phyloP scores from a whole-genome alignment of 2,329 filamentous ascomycete genomes.

The Sodiomyces alkalinus region DNA sequence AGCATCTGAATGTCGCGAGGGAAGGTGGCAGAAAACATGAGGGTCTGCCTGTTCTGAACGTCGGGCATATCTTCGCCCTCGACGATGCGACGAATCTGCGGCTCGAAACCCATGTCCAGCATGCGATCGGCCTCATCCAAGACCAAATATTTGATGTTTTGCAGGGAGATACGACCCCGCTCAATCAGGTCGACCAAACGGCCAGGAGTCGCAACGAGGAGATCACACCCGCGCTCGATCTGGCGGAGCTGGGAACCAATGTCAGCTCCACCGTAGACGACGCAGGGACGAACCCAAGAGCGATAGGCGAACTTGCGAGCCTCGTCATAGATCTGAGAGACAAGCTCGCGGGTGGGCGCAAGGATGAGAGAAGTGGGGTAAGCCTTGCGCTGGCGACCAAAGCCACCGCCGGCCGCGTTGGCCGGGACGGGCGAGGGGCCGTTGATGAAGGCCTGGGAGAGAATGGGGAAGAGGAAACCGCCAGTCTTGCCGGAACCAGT shows the following conservation, averaged over 20 bases:
- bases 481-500: slow-evolving; percentile 99
- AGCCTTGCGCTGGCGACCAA: slow-evolving; percentile 90
- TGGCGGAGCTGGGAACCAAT: slow-evolving; percentile 96
- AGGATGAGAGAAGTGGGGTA: slow-evolving; percentile 93
- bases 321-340: slow-evolving; percentile 97
- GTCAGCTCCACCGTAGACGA: slow-evolving; percentile 97
- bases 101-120: slow-evolving; percentile 99
- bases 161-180: slow-evolving; percentile 91
- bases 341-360: slow-evolving; percentile 92
- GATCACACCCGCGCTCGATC: slow-evolving; percentile 93
- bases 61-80: slow-evolving; percentile 95
- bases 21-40: slow-evolving; percentile 99
- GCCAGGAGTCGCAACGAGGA: slow-evolving; percentile 91
- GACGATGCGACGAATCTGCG: slow-evolving; percentile 96
- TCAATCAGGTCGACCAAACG: slow-evolving; percentile 97
- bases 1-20: slow-evolving; percentile 99
- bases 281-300: slow-evolving; percentile 95
- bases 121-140: slow-evolving; percentile 99
- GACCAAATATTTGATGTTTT: slow-evolving; percentile 98
- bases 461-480: slow-evolving; percentile 97
- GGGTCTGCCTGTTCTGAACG: slow-evolving; percentile 75
- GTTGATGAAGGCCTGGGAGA: slow-evolving; percentile 90
- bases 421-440: slow-evolving; percentile 61
- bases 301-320: slow-evolving; percentile 96
- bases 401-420: slow-evolving; percentile 50